Conservation (phyloP, 1,139 yeast genomes). For the Scheffersomyces stambukii region DNA sequence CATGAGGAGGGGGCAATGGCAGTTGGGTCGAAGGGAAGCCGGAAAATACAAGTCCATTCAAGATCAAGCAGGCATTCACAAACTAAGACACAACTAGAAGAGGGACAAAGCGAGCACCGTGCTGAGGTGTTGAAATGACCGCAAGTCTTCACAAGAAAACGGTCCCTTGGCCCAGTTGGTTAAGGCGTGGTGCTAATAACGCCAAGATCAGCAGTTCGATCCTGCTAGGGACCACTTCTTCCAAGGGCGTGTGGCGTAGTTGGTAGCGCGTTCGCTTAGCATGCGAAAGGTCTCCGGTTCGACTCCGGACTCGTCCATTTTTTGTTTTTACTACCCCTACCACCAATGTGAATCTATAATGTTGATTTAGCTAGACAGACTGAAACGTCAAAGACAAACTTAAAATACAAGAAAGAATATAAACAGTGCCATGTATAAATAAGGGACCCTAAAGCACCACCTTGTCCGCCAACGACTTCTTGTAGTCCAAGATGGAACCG, state of each 20-base stretch:
- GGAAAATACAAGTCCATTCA: too few species aligned
- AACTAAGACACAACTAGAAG: too few species aligned
- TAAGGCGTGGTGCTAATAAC: slow-evolving; percentile 89
- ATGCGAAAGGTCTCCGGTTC: slow-evolving; percentile 64
- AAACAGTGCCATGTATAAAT: not conserved
- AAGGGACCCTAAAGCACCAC: slow-evolving; percentile 44
- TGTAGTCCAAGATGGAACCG: slow-evolving; percentile 84
- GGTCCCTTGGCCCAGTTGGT: slow-evolving; percentile 91
- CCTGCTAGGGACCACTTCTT: slow-evolving; percentile 72
- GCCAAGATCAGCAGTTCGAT: slow-evolving; percentile 84
- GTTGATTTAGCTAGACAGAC: too few species aligned
- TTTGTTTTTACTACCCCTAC: too few species aligned
- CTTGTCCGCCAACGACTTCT: slow-evolving; percentile 86
- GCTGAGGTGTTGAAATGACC: too few species aligned
- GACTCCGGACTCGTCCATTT: slow-evolving; percentile 59
- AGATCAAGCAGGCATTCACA: too few species aligned
- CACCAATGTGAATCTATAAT: too few species aligned
- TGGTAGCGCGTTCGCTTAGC: slow-evolving; percentile 72
- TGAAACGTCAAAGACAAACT: too few species aligned
- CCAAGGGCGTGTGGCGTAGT: slow-evolving; percentile 65
- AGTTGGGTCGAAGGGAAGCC: too few species aligned
- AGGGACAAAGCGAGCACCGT: too few species aligned
- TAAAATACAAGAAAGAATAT: slow-evolving; percentile 1
- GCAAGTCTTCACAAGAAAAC: slow-evolving; percentile 2
- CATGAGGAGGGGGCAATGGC: too few species aligned